Conservation (phyloP, 2,329 filamentous ascomycete species). For the Fusarium tjaetaba region DNA sequence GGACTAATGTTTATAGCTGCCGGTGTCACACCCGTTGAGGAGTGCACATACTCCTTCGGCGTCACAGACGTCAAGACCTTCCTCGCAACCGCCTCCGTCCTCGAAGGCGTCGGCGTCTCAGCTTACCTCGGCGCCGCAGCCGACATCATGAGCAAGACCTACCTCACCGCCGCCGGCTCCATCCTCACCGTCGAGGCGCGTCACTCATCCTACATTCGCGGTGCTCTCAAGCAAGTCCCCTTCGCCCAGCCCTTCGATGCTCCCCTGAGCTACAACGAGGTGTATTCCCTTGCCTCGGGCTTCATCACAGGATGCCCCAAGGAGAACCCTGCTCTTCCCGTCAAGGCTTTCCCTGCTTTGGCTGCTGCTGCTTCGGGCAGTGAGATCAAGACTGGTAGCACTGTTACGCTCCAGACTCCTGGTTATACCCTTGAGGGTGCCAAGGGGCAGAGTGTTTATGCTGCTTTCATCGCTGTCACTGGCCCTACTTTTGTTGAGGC, state of each 20-base stretch:
- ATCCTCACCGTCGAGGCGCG: constrained; percentile 72
- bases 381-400: constrained; percentile 39
- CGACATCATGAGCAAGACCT: constrained; percentile 65
- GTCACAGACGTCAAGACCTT: constrained; percentile 66
- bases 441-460: constrained; percentile 42
- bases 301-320: constrained; percentile 69
- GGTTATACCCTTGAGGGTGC: constrained; percentile 40
- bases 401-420: constrained; percentile 42
- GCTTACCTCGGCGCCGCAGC: constrained; percentile 72
- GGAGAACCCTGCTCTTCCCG: constrained; percentile 64
- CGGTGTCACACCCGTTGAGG: constrained; percentile 60
- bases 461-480: constrained; percentile 49
- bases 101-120: constrained; percentile 72
- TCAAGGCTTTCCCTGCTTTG: constrained; percentile 68
- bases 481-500: constrained; percentile 37
- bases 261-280: constrained; percentile 65
- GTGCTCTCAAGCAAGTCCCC: constrained; percentile 57
- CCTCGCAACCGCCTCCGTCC: constrained; percentile 69
- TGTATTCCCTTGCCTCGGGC: constrained; percentile 71
- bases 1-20: constrained; percentile 38
- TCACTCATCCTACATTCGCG: constrained; percentile 69
- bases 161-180: constrained; percentile 68
- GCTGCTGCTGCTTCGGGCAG: constrained; percentile 42
- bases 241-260: constrained; percentile 70
- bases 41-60: constrained; percentile 69